Evolutionary conservation across 2,329 filamentous ascomycete species (phyloP), one percentile per base, ranked within the genome.

Genomic region (Cladosporium cucumerinum): DNA sequence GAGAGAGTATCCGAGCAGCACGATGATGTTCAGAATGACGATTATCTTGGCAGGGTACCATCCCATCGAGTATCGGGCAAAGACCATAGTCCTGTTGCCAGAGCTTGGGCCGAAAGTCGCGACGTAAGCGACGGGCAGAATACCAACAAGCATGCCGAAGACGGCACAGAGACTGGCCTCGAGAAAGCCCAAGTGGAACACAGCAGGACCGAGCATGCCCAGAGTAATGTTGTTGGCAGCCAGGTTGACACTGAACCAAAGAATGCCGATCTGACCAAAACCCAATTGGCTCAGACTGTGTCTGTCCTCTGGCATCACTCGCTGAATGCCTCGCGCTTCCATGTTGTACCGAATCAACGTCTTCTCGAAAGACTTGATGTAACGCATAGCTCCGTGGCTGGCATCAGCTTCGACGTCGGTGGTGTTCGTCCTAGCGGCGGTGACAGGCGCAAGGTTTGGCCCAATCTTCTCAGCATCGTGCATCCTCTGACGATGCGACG

Each of bases 11-110:
- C 67, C 72, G 2, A 88, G 78, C 71, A 89, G 79, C 25, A 87
- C 82, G 52, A 89, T 82, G 55, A 89, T 78, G 70, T 88, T 89
- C 65, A 89, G 77, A 25, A 89, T 70, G 16, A 87, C 86, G 36
- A 88, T 82, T 8, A 89, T 74, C 74, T 88, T 89, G 61, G 84
- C 84, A 0, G 86, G 86, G 80, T 84, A 89, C 84, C 85, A 89
- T 7, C 87, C 87, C 82, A 88, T 88, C 21, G 83, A 78, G 70
- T 86, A 89, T 14, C 86, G 80, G 5, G 85, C 82, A 69, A 87
- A 82, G 30, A 86, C 83, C 84, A 88, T 83, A 55, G 86, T 88
- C 61, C 87, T 78, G 69, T 87, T 86, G 3, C 87, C 87, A 66
- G 83, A 86, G 64, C 81, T 74, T 1, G 86, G 85, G 0, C 87